Base-by-base conservation (phyloP, 768 basidiomycete genomes). In the Chalciporus piperatus region DNA sequence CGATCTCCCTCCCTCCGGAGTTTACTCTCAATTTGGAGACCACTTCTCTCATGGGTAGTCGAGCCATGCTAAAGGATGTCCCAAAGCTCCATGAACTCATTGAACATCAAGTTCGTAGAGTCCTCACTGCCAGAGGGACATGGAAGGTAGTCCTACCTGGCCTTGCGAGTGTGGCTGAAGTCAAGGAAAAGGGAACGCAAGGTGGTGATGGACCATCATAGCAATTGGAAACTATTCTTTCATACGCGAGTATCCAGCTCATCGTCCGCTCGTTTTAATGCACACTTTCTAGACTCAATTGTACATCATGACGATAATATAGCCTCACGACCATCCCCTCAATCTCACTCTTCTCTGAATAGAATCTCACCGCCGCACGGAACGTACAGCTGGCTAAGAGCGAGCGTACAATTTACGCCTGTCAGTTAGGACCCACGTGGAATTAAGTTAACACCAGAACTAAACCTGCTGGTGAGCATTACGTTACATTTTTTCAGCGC, bases 61-160 rank as follows among this genome's bases (percentile, higher is more conserved):
- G 96, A 41, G 95, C 97, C n/a, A 97, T 98, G 71, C 78, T 99
- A 1, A 93, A 92, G 53, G 94, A 99, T 63, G 90, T 99, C 1
- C 96, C 97, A 22, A 99, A 99, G 69, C 75, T 98, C 14, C 95
- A 98, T 59, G 95, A 99, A 66, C 77, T 99, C 45, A 92, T 99
- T 45, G 81, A 90, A 56, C 81, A 87, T 57, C 89, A 96, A 68
- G 80, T 97, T 0, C 78, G 89, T 37, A 79, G 80, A 42, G 75
- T 82, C 17, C 73, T 89, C 46, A 78, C 81, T 43, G 63, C 78
- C 22, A 72, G 76, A 51, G 83, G 80, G 22, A 81, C 80, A 11
- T 89, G 86, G 84, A 83, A 79, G 55, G 65, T 92, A 27, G 74
- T 75, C 3, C 72, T 92, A 5, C 89, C 89, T 32, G 86, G 85